These are phyloP conservation scores for Rhodofomes roseus DNA, from an alignment of 1,284 basidiomycete genomes.

Conservation along the genomic window DNA sequence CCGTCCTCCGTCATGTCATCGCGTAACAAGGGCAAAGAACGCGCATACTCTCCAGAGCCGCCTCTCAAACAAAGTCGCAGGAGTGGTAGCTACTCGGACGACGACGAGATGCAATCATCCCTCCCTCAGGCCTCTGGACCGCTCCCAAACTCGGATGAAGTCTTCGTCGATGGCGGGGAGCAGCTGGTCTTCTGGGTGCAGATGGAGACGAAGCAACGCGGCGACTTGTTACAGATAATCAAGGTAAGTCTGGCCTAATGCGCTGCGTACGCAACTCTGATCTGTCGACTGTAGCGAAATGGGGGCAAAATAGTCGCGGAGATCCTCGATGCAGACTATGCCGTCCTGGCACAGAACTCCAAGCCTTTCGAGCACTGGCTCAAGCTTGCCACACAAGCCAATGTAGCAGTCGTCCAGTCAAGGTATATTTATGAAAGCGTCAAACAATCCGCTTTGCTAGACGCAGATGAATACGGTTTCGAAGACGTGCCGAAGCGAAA, in stretches of 20 bases:
- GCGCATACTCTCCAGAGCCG: conserved; percentile 5
- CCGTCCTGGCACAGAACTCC: conserved; percentile 47
- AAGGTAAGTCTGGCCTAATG: conserved; percentile 13
- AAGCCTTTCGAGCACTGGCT: conserved; percentile 47
- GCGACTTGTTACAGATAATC: conserved; percentile 19
- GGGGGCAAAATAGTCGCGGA: conserved; percentile 54
- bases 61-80: not conserved
- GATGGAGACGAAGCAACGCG: conserved; percentile 22
- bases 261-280: not conserved
- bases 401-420: conserved; percentile 41
- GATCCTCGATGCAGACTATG: conserved; percentile 52
- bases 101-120: not conserved
- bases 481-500: conserved; percentile 17
- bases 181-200: conserved; percentile 24
- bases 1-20: not conserved
- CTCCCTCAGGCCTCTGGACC: not conserved
- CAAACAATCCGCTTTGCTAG: conserved; percentile 39
- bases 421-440: conserved; percentile 56
- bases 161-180: conserved; percentile 15
- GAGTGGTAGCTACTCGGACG: not conserved
- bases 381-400: conserved; percentile 30
- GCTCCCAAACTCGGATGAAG: not conserved
- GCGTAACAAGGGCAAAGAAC: conserved; percentile 9
- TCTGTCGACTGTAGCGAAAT: conserved; percentile 44
- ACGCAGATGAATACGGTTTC: conserved; percentile 36